A percentile compares a stretch with the other conserved stretches of the same genome.
Evolutionary conservation across 2,329 filamentous ascomycete genomes (phyloP).

Genomic region (Beauveria brongniartii): DNA sequence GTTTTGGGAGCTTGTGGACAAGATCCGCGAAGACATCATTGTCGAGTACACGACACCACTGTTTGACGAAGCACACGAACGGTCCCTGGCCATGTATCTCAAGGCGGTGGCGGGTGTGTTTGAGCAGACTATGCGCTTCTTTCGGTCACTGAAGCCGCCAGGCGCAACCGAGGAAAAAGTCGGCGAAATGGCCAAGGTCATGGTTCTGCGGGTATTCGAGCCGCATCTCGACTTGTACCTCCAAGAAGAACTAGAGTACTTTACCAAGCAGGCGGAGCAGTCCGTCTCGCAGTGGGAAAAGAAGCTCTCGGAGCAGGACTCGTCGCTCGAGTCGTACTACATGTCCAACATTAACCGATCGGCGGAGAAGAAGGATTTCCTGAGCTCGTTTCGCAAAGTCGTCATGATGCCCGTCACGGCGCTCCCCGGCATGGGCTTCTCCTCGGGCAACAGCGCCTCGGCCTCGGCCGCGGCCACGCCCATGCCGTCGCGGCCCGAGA

Average conservation of each 20-base stretch:
- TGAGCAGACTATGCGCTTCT: slow-evolving; percentile 74
- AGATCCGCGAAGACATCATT: slow-evolving; percentile 75
- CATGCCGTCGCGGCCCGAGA: slow-evolving; percentile 40
- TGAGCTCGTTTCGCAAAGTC: slow-evolving; percentile 95
- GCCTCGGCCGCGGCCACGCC: slow-evolving; percentile 23
- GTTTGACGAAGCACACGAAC: slow-evolving; percentile 78
- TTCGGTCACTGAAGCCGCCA: slow-evolving; percentile 60
- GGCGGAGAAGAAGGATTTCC: slow-evolving; percentile 91
- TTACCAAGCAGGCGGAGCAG: slow-evolving; percentile 65
- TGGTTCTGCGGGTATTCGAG: slow-evolving; percentile 71
- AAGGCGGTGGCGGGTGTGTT: slow-evolving; percentile 83
- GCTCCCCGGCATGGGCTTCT: slow-evolving; percentile 58
- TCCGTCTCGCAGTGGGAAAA: slow-evolving; percentile 85
- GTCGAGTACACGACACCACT: slow-evolving; percentile 79
- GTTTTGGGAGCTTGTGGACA: slow-evolving; percentile 71
- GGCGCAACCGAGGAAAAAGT: slow-evolving; percentile 54
- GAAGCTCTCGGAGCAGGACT: slow-evolving; percentile 83
- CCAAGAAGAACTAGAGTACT: slow-evolving; percentile 82
- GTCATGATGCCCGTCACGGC: slow-evolving; percentile 98
- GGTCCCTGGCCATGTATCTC: slow-evolving; percentile 68
- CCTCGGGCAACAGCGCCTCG: slow-evolving; percentile 37
- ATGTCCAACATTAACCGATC: slow-evolving; percentile 94
- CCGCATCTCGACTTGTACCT: slow-evolving; percentile 91
- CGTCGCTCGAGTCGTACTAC: slow-evolving; percentile 83
- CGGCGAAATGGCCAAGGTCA: slow-evolving; percentile 54